A percentile compares a stretch with the other conserved stretches of the same genome.
Evolutionary conservation across 2,329 filamentous ascomycete genomes (phyloP).

Genomic region (Thielaviopsis populi): DNA sequence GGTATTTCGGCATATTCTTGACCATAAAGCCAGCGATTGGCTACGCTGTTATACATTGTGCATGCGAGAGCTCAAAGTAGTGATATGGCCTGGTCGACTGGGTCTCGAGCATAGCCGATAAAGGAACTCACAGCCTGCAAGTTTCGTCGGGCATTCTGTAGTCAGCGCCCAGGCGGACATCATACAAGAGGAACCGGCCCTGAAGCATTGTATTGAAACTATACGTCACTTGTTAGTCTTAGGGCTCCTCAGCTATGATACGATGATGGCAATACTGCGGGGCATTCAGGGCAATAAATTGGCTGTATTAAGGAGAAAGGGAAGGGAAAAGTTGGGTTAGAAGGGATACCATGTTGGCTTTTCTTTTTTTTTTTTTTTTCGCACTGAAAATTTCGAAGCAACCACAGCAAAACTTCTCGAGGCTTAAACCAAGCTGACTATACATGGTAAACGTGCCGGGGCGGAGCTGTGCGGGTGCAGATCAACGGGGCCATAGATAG

Average conservation of each 20-base stretch:
- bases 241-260: neutral
- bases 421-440: too few species aligned
- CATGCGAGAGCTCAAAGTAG: too few species aligned
- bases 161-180: neutral
- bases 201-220: neutral
- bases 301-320: neutral
- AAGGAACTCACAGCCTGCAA: too few species aligned
- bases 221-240: neutral
- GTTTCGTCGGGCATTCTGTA: neutral
- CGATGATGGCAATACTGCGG: neutral
- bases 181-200: neutral
- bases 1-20: neutral
- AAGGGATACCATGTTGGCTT: neutral
- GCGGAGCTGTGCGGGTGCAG: neutral
- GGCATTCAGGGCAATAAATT: slow-evolving; percentile 6
- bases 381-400: too few species aligned
- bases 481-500: neutral
- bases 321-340: neutral
- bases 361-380: neutral
- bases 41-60: too few species aligned
- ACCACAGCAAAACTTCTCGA: too few species aligned
- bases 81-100: neutral
- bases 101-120: neutral
- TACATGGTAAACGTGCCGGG: neutral
- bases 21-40: too few species aligned